Conservation (phyloP, 495 filamentous ascomycete genomes). For the Talaromyces thailandensis region DNA sequence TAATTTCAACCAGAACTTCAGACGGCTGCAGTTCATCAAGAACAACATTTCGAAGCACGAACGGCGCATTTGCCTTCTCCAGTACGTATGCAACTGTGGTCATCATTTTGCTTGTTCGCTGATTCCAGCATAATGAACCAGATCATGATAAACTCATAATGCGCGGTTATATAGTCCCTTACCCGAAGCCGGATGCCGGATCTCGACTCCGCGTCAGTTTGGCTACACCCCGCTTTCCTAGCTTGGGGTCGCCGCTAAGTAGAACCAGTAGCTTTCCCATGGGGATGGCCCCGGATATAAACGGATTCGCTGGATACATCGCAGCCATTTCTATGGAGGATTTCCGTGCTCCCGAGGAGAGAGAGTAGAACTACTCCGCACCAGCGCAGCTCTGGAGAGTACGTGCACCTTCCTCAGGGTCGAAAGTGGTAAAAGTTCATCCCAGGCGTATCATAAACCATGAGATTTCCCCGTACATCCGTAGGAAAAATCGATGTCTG, state of each 20-base stretch:
- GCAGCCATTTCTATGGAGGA: neutral
- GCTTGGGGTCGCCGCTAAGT: constrained; percentile 14
- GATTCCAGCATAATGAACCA: neutral
- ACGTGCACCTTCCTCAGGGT: neutral
- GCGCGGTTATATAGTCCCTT: neutral
- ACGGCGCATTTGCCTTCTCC: constrained; percentile 10
- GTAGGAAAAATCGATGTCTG: neutral
- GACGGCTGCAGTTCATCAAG: constrained; percentile 18
- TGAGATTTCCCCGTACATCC: neutral
- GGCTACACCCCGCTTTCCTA: constrained; percentile 14
- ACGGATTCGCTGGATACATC: neutral
- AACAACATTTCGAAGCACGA: constrained; percentile 20
- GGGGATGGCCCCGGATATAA: neutral
- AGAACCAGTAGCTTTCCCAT: neutral
- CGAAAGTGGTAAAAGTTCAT: neutral
- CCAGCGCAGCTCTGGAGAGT: neutral
- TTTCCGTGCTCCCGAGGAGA: neutral
- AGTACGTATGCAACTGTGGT: neutral
- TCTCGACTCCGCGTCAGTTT: neutral
- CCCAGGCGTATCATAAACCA: neutral
- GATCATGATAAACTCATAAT: neutral
- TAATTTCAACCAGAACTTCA: constrained; percentile 26
- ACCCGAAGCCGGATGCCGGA: neutral
- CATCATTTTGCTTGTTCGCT: neutral
- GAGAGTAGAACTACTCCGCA: neutral